A percentile compares a stretch with the other conserved stretches of the same genome.
These are phyloP conservation scores for Paracamarosporium sp. DNA, from an alignment of 2,329 filamentous ascomycete genomes.

Conservation along the genomic window DNA sequence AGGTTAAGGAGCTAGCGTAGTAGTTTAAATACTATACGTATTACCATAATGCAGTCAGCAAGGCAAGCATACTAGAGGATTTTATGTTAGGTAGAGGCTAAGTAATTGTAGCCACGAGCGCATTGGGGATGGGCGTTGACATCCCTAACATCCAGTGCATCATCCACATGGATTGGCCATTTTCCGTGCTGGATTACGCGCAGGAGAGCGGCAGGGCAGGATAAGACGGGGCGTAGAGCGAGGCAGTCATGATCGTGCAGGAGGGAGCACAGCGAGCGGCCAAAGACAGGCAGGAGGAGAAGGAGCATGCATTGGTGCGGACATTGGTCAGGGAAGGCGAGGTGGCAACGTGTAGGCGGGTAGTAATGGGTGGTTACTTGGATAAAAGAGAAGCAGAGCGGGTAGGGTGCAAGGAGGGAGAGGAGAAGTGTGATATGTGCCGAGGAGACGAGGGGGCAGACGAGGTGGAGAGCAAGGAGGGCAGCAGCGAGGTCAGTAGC, in stretches of 20 bases:
- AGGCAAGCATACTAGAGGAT: constrained; percentile 16
- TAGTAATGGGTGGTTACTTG: constrained; percentile 16
- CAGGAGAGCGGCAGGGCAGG: no score
- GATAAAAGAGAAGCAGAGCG: constrained; percentile 6
- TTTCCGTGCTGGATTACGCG: no score
- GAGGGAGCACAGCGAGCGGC: no score
- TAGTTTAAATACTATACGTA: constrained; percentile 11
- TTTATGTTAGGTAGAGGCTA: no score
- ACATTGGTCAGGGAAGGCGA: constrained; percentile 4
- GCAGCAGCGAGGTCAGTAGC: not conserved
- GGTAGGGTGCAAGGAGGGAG: constrained; percentile 8
- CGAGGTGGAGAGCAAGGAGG: not conserved
- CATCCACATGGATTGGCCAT: no score
- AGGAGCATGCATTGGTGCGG: constrained; percentile 3
- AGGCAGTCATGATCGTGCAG: no score
- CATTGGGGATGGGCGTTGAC: no score
- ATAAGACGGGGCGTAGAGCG: no score
- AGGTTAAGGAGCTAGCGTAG: not conserved
- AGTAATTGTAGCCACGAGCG: no score
- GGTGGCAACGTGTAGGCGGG: constrained; percentile 6
- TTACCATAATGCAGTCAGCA: constrained; percentile 10
- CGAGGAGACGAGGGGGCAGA: not conserved
- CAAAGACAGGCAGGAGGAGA: no score
- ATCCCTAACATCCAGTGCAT: no score
- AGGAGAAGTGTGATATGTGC: constrained; percentile 10